A percentile compares a stretch with the other conserved stretches of the same genome.
Conservation (phyloP, 1,139 yeast genomes). For the Debaryomyces coudertii region DNA sequence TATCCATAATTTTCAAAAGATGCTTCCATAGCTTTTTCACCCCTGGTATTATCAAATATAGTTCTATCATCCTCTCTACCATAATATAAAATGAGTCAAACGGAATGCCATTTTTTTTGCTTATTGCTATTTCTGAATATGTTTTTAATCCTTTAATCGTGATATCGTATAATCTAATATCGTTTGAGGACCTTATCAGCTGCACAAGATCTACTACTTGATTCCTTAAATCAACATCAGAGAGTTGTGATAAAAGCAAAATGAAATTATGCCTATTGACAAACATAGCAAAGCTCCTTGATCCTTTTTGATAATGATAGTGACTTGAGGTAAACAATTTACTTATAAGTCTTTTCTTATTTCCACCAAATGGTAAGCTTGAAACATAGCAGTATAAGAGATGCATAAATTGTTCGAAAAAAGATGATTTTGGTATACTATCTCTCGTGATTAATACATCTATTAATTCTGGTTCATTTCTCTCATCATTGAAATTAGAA, state of each 20-base stretch:
- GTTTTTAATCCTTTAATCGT: constrained; percentile 27
- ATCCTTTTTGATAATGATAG: constrained; percentile 31
- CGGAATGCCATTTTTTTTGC: constrained; percentile 23
- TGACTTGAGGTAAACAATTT: constrained; percentile 45
- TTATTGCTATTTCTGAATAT: constrained; percentile 25
- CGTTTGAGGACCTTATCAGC: constrained; percentile 28
- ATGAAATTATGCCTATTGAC: constrained; percentile 43
- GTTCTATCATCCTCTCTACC: constrained; percentile 16
- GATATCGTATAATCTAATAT: constrained; percentile 29
- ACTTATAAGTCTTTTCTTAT: constrained; percentile 38
- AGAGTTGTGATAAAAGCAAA: constrained; percentile 36
- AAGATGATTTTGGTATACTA: constrained; percentile 38
- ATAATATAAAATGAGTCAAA: constrained; percentile 23
- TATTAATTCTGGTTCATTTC: constrained; percentile 27
- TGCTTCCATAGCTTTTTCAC: constrained; percentile 21
- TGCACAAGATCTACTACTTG: constrained; percentile 33
- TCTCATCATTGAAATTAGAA: constrained; percentile 43
- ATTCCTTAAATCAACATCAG: constrained; percentile 36
- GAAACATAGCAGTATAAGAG: constrained; percentile 40
- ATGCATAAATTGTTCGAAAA: constrained; percentile 44
- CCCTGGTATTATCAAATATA: constrained; percentile 22
- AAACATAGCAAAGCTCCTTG: constrained; percentile 35
- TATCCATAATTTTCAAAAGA: constrained; percentile 9
- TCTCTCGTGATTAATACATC: constrained; percentile 30
- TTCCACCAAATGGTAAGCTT: constrained; percentile 27